A percentile compares a stretch with the other conserved stretches of the same genome.
phyloP scores from a whole-genome alignment of 2,329 filamentous ascomycete species.

The Monilinia fructigena region DNA sequence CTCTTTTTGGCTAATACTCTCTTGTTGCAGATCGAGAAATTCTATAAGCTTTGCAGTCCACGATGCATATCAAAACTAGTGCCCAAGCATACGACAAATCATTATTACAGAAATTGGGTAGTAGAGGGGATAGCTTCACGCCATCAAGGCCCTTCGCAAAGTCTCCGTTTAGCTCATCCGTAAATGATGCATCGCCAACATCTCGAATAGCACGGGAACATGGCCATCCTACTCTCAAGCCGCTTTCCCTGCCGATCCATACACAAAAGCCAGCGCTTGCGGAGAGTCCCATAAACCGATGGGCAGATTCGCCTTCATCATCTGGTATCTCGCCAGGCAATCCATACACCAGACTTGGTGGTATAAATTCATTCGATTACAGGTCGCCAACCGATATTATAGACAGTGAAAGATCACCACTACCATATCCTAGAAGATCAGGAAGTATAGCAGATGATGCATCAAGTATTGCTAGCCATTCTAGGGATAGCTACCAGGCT shows the following conservation, averaged over 20 bases:
- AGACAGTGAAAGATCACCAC: conserved; percentile 38
- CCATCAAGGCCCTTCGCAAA: conserved; percentile 37
- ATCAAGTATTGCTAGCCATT: conserved; percentile 49
- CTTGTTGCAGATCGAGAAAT: conserved; percentile 30
- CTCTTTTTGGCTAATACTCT: conserved; percentile 23
- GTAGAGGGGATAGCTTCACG: conserved; percentile 39
- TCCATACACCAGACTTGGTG: conserved; percentile 31
- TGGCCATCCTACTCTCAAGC: conserved; percentile 38
- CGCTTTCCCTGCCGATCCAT: conserved; percentile 41
- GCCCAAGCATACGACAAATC: conserved; percentile 43
- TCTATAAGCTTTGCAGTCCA: conserved; percentile 40
- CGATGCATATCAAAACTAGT: conserved; percentile 39
- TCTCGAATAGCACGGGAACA: conserved; percentile 38
- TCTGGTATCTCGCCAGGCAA: conserved; percentile 37
- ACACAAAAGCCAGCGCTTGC: conserved; percentile 34
- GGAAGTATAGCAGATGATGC: conserved; percentile 49
- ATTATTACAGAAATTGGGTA: conserved; percentile 41
- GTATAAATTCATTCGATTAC: conserved; percentile 34
- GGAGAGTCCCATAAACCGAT: conserved; percentile 38
- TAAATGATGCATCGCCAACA: conserved; percentile 40
- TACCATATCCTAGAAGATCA: conserved; percentile 44
- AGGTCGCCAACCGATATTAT: conserved; percentile 37
- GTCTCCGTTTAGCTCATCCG: conserved; percentile 38
- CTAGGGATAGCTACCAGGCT: conserved; percentile 59
- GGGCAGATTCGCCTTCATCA: conserved; percentile 37